Percentiles rank a stretch among this genome's conserved stretches.
Evolutionary conservation across 2,329 filamentous ascomycete species (phyloP).

Genomic region (Alternaria atra): DNA sequence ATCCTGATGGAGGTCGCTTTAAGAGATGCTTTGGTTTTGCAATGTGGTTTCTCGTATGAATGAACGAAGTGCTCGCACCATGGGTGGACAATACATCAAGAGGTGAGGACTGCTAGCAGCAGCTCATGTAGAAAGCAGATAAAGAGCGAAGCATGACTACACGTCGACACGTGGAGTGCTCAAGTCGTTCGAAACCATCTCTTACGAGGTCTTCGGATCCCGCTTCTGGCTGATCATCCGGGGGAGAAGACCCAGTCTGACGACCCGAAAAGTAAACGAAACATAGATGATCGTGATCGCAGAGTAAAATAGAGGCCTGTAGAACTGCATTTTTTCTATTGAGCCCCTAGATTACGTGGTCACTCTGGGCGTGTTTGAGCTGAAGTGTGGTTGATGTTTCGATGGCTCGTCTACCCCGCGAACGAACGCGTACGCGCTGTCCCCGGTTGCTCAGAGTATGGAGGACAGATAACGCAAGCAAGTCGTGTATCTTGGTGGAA

Average conservation of each 20-base stretch:
- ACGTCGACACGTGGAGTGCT: background rate
- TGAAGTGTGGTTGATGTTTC: background rate
- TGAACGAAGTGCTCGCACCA: no score
- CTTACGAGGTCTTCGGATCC: constrained; percentile 1
- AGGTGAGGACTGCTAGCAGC: background rate
- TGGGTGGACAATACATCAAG: background rate
- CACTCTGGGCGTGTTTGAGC: background rate
- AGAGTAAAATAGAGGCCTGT: constrained; percentile 27
- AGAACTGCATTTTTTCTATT: constrained; percentile 21
- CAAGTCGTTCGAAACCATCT: background rate
- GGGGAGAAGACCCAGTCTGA: constrained; percentile 22
- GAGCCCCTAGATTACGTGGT: background rate
- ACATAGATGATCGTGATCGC: constrained; percentile 27
- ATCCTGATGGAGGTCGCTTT: no score
- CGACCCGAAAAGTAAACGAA: constrained; percentile 28
- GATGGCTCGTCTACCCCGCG: constrained; percentile 9
- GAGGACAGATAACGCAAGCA: background rate
- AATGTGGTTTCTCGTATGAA: no score
- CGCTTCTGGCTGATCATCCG: constrained; percentile 12
- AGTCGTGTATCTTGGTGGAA: background rate
- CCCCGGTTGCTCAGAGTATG: background rate
- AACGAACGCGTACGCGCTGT: constrained; percentile 3
- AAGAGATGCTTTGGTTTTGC: no score
- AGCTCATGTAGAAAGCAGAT: background rate
- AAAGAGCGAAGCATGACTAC: background rate